phyloP scores from a whole-genome alignment of 2,329 filamentous ascomycete species.

The Fusarium citri region DNA sequence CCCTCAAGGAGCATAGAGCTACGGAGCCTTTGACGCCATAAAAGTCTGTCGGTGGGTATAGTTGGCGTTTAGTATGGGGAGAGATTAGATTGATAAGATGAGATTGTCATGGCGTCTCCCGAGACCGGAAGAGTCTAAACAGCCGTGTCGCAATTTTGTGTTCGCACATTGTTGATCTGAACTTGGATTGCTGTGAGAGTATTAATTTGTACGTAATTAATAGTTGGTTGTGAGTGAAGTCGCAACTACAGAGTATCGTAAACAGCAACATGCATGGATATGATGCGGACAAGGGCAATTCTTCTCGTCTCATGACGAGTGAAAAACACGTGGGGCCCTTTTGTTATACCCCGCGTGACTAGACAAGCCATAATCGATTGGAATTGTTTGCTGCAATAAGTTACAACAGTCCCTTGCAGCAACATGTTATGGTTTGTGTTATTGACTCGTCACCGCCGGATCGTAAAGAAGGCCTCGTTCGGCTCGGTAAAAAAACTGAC shows the following conservation, averaged over 20 bases:
- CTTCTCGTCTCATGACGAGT: slow-evolving; percentile 37
- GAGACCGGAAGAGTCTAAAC: slow-evolving; percentile 32
- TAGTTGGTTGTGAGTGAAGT: background rate
- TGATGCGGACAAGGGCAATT: slow-evolving; percentile 14
- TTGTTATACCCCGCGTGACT: slow-evolving; percentile 14
- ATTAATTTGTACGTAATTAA: slow-evolving; percentile 31
- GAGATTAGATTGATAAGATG: slow-evolving; percentile 44
- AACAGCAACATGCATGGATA: slow-evolving; percentile 1
- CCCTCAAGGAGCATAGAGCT: background rate
- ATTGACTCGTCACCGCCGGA: slow-evolving; percentile 29
- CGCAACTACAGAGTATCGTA: background rate
- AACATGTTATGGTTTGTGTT: background rate
- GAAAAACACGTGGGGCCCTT: slow-evolving; percentile 27
- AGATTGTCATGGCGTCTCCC: slow-evolving; percentile 29
- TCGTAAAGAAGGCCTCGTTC: background rate
- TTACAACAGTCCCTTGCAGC: background rate
- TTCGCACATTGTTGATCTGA: slow-evolving; percentile 25
- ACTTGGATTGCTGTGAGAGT: too few species aligned
- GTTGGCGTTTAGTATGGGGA: slow-evolving; percentile 33
- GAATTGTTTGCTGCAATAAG: background rate
- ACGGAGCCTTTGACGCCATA: slow-evolving; percentile 9
- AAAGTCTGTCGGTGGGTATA: slow-evolving; percentile 19
- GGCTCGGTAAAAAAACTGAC: slow-evolving; percentile 17
- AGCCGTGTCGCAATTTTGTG: slow-evolving; percentile 29
- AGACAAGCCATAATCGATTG: background rate